These are phyloP conservation scores for Solanum hybrid DNA, from an alignment of 305 asterid species.

Conservation along the genomic window DNA sequence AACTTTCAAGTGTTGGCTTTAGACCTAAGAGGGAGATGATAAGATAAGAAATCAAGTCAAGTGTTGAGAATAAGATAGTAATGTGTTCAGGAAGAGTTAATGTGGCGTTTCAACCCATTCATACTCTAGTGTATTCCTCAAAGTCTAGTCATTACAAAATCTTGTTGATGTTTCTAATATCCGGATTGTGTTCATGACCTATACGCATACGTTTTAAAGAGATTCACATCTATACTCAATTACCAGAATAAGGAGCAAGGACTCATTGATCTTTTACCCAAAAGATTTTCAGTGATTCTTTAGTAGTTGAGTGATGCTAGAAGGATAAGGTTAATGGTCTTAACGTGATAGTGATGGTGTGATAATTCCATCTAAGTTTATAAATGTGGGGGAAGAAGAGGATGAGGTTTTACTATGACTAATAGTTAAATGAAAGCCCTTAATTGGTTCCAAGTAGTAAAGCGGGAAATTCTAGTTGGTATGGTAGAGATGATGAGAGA, in stretches of 20 bases:
- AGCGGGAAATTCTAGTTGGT: background rate
- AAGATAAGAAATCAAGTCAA: background rate
- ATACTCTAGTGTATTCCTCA: background rate
- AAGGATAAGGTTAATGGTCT: background rate
- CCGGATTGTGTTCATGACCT: background rate
- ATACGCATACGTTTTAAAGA: too few relatives aligned
- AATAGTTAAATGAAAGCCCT: background rate
- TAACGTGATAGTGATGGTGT: background rate
- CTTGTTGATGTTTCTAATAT: background rate
- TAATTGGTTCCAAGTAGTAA: background rate
- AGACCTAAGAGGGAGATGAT: background rate
- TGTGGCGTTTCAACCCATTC: background rate
- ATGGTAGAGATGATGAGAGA: background rate
- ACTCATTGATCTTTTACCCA: background rate
- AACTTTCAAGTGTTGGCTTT: too few relatives aligned
- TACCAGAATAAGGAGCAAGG: background rate
- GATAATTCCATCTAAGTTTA: background rate
- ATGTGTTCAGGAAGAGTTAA: background rate
- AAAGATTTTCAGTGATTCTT: background rate
- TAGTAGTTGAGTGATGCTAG: background rate
- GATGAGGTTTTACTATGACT: background rate
- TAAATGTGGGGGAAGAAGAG: background rate
- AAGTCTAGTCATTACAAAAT: background rate
- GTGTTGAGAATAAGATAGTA: background rate
- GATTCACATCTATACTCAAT: background rate